Evolutionary conservation across 2,329 filamentous ascomycete species (phyloP).

Genomic region (Emmonsiellopsis sp.): DNA sequence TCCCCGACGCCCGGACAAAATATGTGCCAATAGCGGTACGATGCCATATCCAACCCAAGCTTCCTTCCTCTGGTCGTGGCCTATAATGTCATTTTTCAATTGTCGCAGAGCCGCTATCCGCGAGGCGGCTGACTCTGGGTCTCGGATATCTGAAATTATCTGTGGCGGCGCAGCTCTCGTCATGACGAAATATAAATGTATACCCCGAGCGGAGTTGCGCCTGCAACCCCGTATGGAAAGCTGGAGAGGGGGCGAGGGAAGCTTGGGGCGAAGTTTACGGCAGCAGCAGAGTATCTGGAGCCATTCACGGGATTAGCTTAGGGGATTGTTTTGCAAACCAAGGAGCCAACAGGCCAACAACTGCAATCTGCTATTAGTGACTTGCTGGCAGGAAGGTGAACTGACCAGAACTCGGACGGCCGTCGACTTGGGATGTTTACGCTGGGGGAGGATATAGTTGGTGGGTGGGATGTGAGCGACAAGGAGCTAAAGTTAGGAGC

Average conservation of each 20-base stretch:
- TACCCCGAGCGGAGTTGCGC: neutral
- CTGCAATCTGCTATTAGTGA: too few species aligned
- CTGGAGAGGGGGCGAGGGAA: neutral
- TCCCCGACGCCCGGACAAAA: conserved; percentile 36
- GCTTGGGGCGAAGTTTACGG: neutral
- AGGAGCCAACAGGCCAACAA: too few species aligned
- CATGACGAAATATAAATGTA: conserved; percentile 35
- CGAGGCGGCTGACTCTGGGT: conserved; percentile 35
- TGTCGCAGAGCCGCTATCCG: conserved; percentile 52
- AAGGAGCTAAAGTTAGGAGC: too few species aligned
- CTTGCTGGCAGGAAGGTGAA: too few species aligned
- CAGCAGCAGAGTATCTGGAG: too few species aligned
- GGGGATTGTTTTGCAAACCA: too few species aligned
- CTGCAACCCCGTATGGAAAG: neutral
- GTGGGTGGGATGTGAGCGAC: too few species aligned
- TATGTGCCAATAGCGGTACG: conserved; percentile 43
- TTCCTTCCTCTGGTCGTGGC: conserved; percentile 80
- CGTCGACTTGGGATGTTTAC: too few species aligned
- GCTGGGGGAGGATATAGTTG: too few species aligned
- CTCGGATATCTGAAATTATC: conserved; percentile 49
- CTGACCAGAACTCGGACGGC: too few species aligned
- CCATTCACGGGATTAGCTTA: too few species aligned
- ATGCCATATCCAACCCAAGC: conserved; percentile 62
- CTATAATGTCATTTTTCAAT: conserved; percentile 83
- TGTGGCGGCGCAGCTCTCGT: conserved; percentile 44